Evolutionary conservation across 805 yeast species (phyloP).

Genomic region (Debaryomyces maramus): DNA sequence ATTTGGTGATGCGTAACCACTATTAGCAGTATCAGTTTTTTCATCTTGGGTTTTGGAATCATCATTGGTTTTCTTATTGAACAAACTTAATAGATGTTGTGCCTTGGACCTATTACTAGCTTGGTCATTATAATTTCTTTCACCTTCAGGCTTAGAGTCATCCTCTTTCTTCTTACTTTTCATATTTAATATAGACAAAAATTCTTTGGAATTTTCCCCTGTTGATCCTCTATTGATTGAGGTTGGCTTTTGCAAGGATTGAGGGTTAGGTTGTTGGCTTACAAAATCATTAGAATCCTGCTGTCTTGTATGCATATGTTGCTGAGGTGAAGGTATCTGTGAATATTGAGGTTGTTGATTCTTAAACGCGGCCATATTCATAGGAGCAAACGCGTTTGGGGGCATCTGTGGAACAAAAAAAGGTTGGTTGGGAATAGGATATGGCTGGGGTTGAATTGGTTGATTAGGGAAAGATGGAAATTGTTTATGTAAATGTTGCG

Average conservation of each 20-base stretch:
- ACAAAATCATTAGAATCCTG: constrained; percentile 7
- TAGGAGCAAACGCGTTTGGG: constrained; percentile 5
- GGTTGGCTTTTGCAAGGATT: constrained; percentile 40
- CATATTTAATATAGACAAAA: constrained; percentile 43
- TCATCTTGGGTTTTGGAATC: background rate
- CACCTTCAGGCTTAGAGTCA: constrained; percentile 2
- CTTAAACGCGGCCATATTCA: constrained; percentile 3
- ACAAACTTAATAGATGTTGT: constrained; percentile 28
- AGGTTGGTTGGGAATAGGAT: constrained; percentile 14
- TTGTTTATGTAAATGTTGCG: constrained; percentile 32
- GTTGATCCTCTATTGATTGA: constrained; percentile 27
- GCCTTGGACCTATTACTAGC: constrained; percentile 32
- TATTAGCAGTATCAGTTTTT: background rate
- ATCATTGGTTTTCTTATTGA: constrained; percentile 14
- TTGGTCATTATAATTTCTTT: constrained; percentile 11
- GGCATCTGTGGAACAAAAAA: constrained; percentile 8
- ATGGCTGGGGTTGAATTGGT: constrained; percentile 13
- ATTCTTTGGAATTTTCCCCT: constrained; percentile 40
- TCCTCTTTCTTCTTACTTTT: constrained; percentile 12
- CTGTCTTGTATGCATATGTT: constrained; percentile 10
- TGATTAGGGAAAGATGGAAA: constrained; percentile 17
- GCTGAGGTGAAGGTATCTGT: constrained; percentile 10
- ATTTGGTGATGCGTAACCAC: background rate
- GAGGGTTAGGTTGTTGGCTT: constrained; percentile 32
- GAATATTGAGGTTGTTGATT: background rate